Evolutionary conservation across 1,139 yeast species (phyloP).

Genomic region (Blastobotrys elegans): DNA sequence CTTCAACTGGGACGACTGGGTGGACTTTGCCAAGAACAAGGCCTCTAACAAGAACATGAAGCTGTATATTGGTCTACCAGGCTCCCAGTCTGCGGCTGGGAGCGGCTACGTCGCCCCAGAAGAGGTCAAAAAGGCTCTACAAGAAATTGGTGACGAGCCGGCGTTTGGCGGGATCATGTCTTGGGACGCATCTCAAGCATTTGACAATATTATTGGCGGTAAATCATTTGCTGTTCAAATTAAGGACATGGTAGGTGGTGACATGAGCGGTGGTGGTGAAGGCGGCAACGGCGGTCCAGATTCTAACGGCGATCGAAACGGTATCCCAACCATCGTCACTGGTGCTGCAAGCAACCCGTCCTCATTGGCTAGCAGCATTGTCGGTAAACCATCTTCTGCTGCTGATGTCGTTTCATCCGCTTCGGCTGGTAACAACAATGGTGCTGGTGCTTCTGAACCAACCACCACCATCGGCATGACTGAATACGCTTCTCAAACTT

Average conservation of each 20-base stretch:
- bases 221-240: conserved; percentile 42
- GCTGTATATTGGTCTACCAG: conserved; percentile 71
- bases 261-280: conserved; percentile 13
- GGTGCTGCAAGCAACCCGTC: conserved; percentile 14
- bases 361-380: conserved; percentile 15
- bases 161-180: conserved; percentile 80
- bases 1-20: conserved; percentile 90
- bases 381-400: conserved; percentile 18
- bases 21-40: conserved; percentile 50
- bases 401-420: conserved; percentile 14
- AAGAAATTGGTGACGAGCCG: conserved; percentile 37
- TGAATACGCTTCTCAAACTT: background rate
- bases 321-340: conserved; percentile 14
- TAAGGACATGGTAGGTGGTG: conserved; percentile 36
- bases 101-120: conserved; percentile 49
- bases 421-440: conserved; percentile 15
- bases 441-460: conserved; percentile 16
- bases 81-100: conserved; percentile 62
- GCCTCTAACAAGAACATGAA: conserved; percentile 59
- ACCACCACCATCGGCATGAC: conserved; percentile 5
- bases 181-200: conserved; percentile 90
- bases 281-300: conserved; percentile 3
- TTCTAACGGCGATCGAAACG: background rate
- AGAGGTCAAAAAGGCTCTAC: conserved; percentile 24
- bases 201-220: conserved; percentile 46